These are phyloP conservation scores for Xerocomus potaroensis DNA, from an alignment of 768 basidiomycete species.

Conservation along the genomic window DNA sequence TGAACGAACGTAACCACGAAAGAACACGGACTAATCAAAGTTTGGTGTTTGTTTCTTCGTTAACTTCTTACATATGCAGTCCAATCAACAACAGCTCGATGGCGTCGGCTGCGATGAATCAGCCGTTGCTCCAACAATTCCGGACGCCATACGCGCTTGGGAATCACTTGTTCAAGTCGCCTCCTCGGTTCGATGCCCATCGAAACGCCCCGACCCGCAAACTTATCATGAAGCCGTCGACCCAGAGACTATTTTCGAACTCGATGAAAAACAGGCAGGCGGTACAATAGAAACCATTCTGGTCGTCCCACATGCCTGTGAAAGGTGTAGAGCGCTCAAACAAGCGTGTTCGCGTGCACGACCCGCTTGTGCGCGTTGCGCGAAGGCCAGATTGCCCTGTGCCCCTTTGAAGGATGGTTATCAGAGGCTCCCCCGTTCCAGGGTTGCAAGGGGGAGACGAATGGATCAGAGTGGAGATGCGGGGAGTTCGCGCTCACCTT, in stretches of 20 bases:
- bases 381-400: slow-evolving; percentile 6
- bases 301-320: slow-evolving; percentile 22
- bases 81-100: not conserved
- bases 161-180: slow-evolving; percentile 7
- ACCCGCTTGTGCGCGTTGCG: slow-evolving; percentile 25
- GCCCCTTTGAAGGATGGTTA: slow-evolving; percentile 3
- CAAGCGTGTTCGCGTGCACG: slow-evolving; percentile 25
- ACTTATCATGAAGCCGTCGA: slow-evolving; percentile 22
- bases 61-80: slow-evolving; percentile 15
- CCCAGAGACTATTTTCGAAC: slow-evolving; percentile 24
- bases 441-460: not conserved
- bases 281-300: slow-evolving; percentile 11
- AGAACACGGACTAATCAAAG: too few species aligned
- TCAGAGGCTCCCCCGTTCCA: slow-evolving; percentile 25
- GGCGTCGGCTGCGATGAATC: not conserved
- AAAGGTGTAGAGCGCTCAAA: slow-evolving; percentile 6
- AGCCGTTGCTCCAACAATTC: slow-evolving; percentile 1
- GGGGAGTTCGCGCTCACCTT: not conserved
- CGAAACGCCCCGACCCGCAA: slow-evolving; percentile 10
- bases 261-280: slow-evolving; percentile 11
- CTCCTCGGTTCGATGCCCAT: slow-evolving; percentile 26
- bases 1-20: slow-evolving; percentile 3
- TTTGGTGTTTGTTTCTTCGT: too few species aligned
- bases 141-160: slow-evolving; percentile 21
- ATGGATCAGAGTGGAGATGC: not conserved